A percentile compares a stretch with the other conserved stretches of the same genome.
Evolutionary conservation across 768 basidiomycete genomes (phyloP).

Genomic region (Tricholoma furcatifolium): DNA sequence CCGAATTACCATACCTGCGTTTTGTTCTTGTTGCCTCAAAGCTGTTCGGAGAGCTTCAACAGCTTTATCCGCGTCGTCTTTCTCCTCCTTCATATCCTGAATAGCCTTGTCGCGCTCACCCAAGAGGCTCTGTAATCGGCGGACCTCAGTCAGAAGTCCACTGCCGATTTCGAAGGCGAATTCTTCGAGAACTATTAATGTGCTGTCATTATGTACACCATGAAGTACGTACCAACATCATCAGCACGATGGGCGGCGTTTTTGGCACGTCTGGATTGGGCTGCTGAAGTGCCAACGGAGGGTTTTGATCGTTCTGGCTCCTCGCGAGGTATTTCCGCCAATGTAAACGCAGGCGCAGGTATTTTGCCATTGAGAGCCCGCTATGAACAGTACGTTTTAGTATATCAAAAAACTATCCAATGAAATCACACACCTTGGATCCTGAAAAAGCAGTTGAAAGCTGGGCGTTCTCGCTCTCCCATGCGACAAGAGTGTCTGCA

Average conservation of each 20-base stretch:
- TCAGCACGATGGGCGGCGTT: constrained; percentile 89
- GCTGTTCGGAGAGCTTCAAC: constrained; percentile 73
- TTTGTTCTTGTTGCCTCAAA: constrained; percentile 79
- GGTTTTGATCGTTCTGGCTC: constrained; percentile 62
- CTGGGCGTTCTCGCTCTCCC: constrained; percentile 80
- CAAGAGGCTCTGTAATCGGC: constrained; percentile 86
- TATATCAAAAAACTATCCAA: not conserved
- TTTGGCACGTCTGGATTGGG: constrained; percentile 86
- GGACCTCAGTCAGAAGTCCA: constrained; percentile 85
- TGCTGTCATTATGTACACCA: constrained; percentile 13
- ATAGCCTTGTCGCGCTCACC: constrained; percentile 92
- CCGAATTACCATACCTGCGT: constrained; percentile 53
- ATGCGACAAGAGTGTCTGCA: constrained; percentile 67
- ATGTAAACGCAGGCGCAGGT: constrained; percentile 43
- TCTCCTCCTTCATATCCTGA: constrained; percentile 89
- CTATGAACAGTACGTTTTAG: constrained; percentile 23
- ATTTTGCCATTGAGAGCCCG: constrained; percentile 42
- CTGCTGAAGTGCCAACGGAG: constrained; percentile 67
- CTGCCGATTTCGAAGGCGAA: constrained; percentile 99
- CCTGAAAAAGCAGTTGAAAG: constrained; percentile 66
- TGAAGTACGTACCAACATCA: constrained; percentile 69
- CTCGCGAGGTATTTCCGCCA: constrained; percentile 55
- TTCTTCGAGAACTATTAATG: constrained; percentile 48
- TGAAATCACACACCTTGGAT: constrained; percentile 50
- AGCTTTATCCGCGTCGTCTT: constrained; percentile 81